Conservation (phyloP, 2,329 filamentous ascomycete genomes). For the Blastomyces parvus region DNA sequence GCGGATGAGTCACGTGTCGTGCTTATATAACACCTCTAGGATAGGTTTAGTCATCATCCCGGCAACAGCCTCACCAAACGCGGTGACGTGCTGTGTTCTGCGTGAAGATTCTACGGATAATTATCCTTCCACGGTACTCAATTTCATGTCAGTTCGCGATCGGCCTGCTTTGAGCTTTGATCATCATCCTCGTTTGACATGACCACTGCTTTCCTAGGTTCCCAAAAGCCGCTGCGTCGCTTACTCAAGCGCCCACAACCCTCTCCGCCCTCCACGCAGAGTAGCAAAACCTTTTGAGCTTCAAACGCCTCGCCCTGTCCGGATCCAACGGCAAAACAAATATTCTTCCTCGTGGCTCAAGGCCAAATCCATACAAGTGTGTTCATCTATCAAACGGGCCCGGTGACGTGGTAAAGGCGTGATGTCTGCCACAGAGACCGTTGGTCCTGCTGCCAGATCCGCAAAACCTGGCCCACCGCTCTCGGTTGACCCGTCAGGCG, state of each 20-base stretch:
- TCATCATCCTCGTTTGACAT: not conserved
- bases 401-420: not conserved
- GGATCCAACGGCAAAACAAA: not conserved
- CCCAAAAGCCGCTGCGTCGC: not conserved
- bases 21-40: not conserved
- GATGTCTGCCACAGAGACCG: not conserved
- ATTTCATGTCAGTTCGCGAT: not conserved
- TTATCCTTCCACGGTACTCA: no score
- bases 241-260: not conserved
- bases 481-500: slow-evolving; percentile 4
- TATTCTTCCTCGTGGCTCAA: not conserved
- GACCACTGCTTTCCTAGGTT: not conserved
- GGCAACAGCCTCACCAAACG: not conserved
- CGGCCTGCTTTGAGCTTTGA: not conserved
- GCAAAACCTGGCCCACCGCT: not conserved
- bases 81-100: not conserved
- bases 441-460: not conserved
- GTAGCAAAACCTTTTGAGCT: not conserved
- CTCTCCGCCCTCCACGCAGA: not conserved
- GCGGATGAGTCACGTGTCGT: not conserved
- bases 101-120: no score
- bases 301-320: not conserved
- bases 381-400: not conserved
- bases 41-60: not conserved
- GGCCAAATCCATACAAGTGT: not conserved